These are phyloP conservation scores for Aspergillus ochraceoroseus DNA, from an alignment of 2,329 filamentous ascomycete genomes.

Conservation along the genomic window DNA sequence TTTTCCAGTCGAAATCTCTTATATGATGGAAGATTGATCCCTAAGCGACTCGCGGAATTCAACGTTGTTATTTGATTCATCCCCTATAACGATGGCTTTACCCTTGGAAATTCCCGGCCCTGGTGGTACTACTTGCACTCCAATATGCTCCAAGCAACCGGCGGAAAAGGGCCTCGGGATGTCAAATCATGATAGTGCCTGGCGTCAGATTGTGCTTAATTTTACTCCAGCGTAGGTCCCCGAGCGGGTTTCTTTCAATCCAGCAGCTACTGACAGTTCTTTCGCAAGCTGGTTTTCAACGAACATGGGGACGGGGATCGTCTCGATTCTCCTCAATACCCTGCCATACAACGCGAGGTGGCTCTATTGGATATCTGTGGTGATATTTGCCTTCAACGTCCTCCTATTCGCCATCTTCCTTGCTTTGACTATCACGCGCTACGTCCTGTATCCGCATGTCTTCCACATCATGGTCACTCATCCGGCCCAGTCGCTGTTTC, in stretches of 20 bases:
- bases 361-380: slow-evolving; percentile 38
- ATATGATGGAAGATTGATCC: no score
- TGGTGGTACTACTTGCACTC: no score
- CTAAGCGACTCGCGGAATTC: no score
- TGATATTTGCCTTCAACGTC: slow-evolving; percentile 36
- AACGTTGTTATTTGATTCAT: no score
- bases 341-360: slow-evolving; percentile 38
- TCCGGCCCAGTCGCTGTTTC: slow-evolving; percentile 62
- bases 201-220: no score
- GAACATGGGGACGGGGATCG: slow-evolving; percentile 42
- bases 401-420: slow-evolving; percentile 34
- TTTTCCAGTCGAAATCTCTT: no score
- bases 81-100: no score
- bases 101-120: no score
- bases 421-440: slow-evolving; percentile 54
- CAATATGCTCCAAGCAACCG: no score
- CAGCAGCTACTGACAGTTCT: neutral
- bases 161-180: no score
- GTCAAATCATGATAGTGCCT: no score
- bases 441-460: slow-evolving; percentile 60
- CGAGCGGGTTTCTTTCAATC: neutral
- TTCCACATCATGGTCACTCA: slow-evolving; percentile 63
- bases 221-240: no score
- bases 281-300: slow-evolving; percentile 38
- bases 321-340: slow-evolving; percentile 36